Evolutionary conservation across 176 grass and related monocot genomes (phyloP).

Genomic region (Miscanthus lutarioriparius): DNA sequence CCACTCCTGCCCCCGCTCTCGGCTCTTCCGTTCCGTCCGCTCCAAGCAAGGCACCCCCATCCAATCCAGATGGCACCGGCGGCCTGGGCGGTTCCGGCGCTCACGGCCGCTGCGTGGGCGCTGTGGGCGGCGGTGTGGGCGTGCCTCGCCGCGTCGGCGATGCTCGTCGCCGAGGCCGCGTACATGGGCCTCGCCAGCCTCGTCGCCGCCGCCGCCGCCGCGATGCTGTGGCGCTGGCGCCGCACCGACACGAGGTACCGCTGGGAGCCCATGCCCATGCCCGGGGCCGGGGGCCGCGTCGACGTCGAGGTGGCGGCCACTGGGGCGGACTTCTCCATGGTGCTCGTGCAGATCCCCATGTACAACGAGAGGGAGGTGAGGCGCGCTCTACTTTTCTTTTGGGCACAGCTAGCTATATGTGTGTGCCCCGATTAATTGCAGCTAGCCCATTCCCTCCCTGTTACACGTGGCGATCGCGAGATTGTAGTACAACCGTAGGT

Average conservation of each 20-base stretch:
- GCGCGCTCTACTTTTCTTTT: no score
- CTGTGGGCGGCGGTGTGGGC: constrained; percentile 53
- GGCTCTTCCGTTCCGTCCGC: constrained; percentile 19
- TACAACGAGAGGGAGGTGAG: constrained; percentile 84
- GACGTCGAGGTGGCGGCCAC: constrained; percentile 23
- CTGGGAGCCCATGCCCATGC: constrained; percentile 66
- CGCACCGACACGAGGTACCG: constrained; percentile 48
- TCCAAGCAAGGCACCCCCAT: constrained; percentile 14
- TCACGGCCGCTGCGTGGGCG: constrained; percentile 40
- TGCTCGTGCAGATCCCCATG: constrained; percentile 98
- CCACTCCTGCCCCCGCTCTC: not conserved
- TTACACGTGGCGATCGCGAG: not conserved
- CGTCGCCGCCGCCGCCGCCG: constrained; percentile 34
- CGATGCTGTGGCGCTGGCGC: constrained; percentile 28
- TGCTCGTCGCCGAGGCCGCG: constrained; percentile 74
- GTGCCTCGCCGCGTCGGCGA: constrained; percentile 80
- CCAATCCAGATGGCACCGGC: not conserved
- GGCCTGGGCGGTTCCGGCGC: not conserved
- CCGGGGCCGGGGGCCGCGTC: not conserved
- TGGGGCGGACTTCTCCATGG: constrained; percentile 49
- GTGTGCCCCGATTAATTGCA: no score
- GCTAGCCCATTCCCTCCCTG: not conserved
- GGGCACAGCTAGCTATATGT: no score
- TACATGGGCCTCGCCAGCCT: constrained; percentile 75
- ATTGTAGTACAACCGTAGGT: no score